Conservation (phyloP, 805 yeast genomes). For the Kluyveromyces dobzhanskii region DNA sequence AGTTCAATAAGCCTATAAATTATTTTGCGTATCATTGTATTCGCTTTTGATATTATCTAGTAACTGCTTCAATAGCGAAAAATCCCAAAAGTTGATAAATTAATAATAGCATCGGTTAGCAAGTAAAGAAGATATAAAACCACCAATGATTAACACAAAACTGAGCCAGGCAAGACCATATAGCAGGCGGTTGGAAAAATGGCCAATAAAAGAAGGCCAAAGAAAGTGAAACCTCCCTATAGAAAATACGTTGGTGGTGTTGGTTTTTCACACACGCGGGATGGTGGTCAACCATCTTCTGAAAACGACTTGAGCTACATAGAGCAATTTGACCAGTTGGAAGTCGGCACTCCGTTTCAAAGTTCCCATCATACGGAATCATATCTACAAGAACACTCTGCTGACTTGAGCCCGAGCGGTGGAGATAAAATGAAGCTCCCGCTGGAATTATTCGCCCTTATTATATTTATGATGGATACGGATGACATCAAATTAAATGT, state of each 20-base stretch:
- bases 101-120: too few species aligned
- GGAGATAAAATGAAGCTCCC: conserved; percentile 32
- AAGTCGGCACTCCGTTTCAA: neutral
- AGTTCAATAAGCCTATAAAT: too few species aligned
- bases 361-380: neutral
- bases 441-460: conserved; percentile 38
- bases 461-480: conserved; percentile 21
- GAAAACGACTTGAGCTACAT: conserved; percentile 7
- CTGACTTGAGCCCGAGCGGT: neutral
- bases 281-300: conserved; percentile 30
- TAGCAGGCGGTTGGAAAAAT: conserved; percentile 28
- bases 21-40: too few species aligned
- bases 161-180: too few species aligned
- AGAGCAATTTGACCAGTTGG: neutral
- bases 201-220: conserved; percentile 85
- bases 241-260: conserved; percentile 55
- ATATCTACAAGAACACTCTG: neutral
- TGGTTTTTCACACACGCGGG: conserved; percentile 29
- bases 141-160: too few species aligned
- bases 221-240: conserved; percentile 73
- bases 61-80: too few species aligned
- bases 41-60: too few species aligned
- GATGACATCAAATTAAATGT: conserved; percentile 29
- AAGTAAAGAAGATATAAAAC: too few species aligned
- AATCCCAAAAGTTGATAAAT: too few species aligned